These are phyloP conservation scores for Amanita pallidorosea DNA, from an alignment of 768 basidiomycete species.

Conservation along the genomic window DNA sequence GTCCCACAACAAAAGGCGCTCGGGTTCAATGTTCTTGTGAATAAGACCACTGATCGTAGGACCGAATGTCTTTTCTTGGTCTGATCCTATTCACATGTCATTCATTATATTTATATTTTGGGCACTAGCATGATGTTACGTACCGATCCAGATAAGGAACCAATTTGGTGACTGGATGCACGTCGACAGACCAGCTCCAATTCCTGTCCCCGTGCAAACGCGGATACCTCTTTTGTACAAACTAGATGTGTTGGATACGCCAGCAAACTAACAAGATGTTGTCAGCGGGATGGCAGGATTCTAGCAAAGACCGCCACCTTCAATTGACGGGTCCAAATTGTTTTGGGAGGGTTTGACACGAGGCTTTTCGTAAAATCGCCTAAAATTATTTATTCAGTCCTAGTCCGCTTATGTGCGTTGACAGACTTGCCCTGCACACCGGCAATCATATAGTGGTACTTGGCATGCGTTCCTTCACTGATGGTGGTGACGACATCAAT, in stretches of 20 bases:
- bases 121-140: constrained; percentile 8
- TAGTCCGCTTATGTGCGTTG: not conserved
- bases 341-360: constrained; percentile 57
- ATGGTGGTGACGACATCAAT: constrained; percentile 3
- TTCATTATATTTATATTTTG: constrained; percentile 6
- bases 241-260: constrained; percentile 70
- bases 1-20: constrained; percentile 71
- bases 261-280: constrained; percentile 45
- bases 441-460: constrained; percentile 73
- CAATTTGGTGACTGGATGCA: constrained; percentile 68
- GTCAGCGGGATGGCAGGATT: not conserved
- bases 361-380: constrained; percentile 72
- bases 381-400: constrained; percentile 9
- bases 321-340: constrained; percentile 69
- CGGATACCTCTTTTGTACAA: constrained; percentile 76
- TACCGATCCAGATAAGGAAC: constrained; percentile 75
- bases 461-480: constrained; percentile 63
- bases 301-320: constrained; percentile 35
- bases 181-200: constrained; percentile 71
- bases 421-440: constrained; percentile 48
- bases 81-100: constrained; percentile 41
- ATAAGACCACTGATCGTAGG: constrained; percentile 65
- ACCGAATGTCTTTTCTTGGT: constrained; percentile 72
- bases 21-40: constrained; percentile 58
- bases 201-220: constrained; percentile 74